Evolutionary conservation across 2,329 filamentous ascomycete genomes (phyloP).

Genomic region (Botrytis galanthina): DNA sequence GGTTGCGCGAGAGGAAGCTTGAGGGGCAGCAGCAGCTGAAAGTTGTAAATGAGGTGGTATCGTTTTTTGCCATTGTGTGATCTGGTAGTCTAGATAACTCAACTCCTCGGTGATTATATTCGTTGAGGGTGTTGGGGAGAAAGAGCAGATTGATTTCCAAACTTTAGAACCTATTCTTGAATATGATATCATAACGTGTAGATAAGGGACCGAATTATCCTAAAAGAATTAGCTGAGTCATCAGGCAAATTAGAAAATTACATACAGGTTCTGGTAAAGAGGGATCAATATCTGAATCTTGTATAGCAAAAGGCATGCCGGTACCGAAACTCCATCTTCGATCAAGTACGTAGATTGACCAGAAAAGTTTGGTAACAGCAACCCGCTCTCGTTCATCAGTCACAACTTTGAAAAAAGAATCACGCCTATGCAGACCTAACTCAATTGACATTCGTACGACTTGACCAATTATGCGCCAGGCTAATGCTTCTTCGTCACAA

Average conservation of each 20-base stretch:
- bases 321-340: constrained; percentile 87
- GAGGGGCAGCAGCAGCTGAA: constrained; percentile 44
- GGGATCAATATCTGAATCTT: constrained; percentile 82
- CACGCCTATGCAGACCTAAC: constrained; percentile 77
- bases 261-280: constrained; percentile 75
- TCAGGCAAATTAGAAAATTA: constrained; percentile 27
- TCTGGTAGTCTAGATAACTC: constrained; percentile 75
- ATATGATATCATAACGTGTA: constrained; percentile 82
- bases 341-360: constrained; percentile 83
- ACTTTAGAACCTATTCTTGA: constrained; percentile 81
- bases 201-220: constrained; percentile 54
- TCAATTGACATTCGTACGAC: constrained; percentile 77
- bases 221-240: constrained; percentile 25
- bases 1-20: constrained; percentile 44
- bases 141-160: constrained; percentile 67
- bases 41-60: constrained; percentile 65
- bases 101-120: constrained; percentile 63
- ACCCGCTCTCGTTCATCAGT: constrained; percentile 65
- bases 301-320: constrained; percentile 79
- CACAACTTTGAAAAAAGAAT: constrained; percentile 67
- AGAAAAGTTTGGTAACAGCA: constrained; percentile 72
- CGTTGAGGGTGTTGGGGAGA: constrained; percentile 24
- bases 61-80: constrained; percentile 80
- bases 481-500: constrained; percentile 78
- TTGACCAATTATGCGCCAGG: constrained; percentile 84